Evolutionary conservation across 2,329 filamentous ascomycete species (phyloP).

Genomic region (Penicillium sp.): DNA sequence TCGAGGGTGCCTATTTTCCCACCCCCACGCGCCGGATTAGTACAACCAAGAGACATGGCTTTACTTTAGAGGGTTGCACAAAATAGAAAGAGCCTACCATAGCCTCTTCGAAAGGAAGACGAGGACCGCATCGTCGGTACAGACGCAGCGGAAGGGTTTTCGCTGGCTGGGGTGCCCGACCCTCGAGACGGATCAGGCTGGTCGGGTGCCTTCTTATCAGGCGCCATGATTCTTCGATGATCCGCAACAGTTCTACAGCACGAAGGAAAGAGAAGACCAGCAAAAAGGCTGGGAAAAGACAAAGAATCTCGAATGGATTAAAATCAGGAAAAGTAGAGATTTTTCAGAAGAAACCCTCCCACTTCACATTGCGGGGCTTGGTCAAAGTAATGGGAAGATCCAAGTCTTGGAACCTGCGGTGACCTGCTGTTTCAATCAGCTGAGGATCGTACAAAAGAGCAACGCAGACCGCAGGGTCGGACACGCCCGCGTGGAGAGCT

Average conservation of each 20-base stretch:
- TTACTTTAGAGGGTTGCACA: slow-evolving; percentile 14
- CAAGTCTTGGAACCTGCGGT: background rate
- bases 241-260: slow-evolving; percentile 3
- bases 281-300: background rate
- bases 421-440: slow-evolving; percentile 12
- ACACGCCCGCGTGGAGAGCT: slow-evolving; percentile 14
- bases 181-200: slow-evolving; percentile 9
- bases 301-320: background rate
- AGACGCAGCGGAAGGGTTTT: slow-evolving; percentile 6
- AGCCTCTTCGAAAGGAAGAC: slow-evolving; percentile 21
- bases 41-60: background rate
- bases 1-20: slow-evolving; percentile 27
- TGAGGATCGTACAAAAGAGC: slow-evolving; percentile 9
- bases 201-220: slow-evolving; percentile 12
- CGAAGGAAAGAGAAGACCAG: background rate
- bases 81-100: slow-evolving; percentile 21
- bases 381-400: slow-evolving; percentile 1
- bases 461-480: slow-evolving; percentile 10
- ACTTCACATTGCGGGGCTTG: slow-evolving; percentile 14
- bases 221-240: slow-evolving; percentile 12
- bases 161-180: slow-evolving; percentile 5
- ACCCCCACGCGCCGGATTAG: slow-evolving; percentile 1
- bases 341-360: background rate
- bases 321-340: slow-evolving; percentile 1
- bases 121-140: slow-evolving; percentile 10